Conservation (phyloP, 2,329 filamentous ascomycete genomes). For the Trichoderma gracile region DNA sequence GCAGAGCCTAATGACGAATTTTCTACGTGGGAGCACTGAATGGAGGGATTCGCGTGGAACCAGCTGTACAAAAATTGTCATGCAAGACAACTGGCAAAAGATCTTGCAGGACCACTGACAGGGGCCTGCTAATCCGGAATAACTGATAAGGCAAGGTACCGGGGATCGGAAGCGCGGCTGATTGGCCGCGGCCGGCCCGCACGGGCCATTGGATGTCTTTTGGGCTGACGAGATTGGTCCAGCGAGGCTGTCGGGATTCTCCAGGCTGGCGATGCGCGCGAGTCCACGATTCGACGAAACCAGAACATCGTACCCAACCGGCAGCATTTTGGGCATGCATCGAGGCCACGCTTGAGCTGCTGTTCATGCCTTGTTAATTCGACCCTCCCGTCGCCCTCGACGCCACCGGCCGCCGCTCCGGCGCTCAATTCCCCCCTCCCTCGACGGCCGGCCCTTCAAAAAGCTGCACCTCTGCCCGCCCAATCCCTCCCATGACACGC, state of each 20-base stretch:
- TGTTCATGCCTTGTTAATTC: constrained; percentile 5
- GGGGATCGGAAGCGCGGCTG: constrained; percentile 31
- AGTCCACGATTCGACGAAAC: constrained; percentile 20
- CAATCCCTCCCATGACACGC: constrained; percentile 19
- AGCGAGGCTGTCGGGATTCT: constrained; percentile 29
- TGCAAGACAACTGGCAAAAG: constrained; percentile 28
- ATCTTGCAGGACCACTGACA: constrained; percentile 20
- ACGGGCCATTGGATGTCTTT: constrained; percentile 15
- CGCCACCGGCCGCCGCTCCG: not conserved
- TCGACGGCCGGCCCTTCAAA: not conserved
- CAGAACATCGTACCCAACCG: constrained; percentile 9
- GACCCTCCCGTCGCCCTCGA: not conserved
- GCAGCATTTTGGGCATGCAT: constrained; percentile 17
- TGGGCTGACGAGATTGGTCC: constrained; percentile 18
- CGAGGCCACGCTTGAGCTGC: constrained; percentile 1
- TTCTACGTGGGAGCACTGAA: constrained; percentile 4
- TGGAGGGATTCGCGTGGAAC: constrained; percentile 22
- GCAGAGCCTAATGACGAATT: constrained; percentile 16
- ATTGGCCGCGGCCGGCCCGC: constrained; percentile 15
- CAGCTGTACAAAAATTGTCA: constrained; percentile 33
- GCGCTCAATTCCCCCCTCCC: not conserved
- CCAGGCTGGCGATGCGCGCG: constrained; percentile 25
- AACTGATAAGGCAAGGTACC: constrained; percentile 34
- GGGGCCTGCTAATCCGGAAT: constrained; percentile 34
- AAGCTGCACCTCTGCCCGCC: not conserved